Conservation (phyloP, 2,329 filamentous ascomycete species). For the Pseudocercospora crystallina region DNA sequence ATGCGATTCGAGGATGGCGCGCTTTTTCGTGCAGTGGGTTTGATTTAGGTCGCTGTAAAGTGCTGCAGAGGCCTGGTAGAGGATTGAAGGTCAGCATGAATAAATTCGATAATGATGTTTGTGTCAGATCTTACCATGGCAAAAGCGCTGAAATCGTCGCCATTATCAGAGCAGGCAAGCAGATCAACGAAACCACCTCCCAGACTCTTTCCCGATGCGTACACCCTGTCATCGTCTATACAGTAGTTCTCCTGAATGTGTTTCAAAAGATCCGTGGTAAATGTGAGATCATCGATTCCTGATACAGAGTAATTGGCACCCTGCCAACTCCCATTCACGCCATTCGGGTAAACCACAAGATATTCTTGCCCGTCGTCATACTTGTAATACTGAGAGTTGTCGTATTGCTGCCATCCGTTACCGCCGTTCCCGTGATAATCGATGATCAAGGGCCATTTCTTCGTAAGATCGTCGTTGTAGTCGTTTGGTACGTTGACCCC, state of each 20-base stretch:
- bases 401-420: constrained; percentile 40
- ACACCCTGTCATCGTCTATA: constrained; percentile 47
- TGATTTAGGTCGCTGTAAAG: constrained; percentile 40
- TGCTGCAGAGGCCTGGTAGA: constrained; percentile 42
- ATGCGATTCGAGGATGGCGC: constrained; percentile 48
- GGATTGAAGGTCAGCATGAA: too few species aligned
- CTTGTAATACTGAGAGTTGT: constrained; percentile 49
- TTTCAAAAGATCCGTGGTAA: constrained; percentile 45
- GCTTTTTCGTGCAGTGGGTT: constrained; percentile 29
- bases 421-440: constrained; percentile 48
- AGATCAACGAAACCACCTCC: constrained; percentile 51
- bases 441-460: constrained; percentile 41
- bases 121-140: constrained; percentile 38
- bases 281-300: constrained; percentile 43
- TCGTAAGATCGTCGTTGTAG: constrained; percentile 23
- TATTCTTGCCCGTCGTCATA: constrained; percentile 44
- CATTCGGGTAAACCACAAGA: constrained; percentile 50
- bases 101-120: too few species aligned
- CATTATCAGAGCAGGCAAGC: constrained; percentile 47
- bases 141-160: constrained; percentile 51
- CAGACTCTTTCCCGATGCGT: constrained; percentile 55
- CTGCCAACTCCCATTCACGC: constrained; percentile 41
- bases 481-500: constrained; percentile 25
- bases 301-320: constrained; percentile 42
- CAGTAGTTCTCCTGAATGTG: constrained; percentile 45